Percentiles rank a stretch among this genome's conserved stretches.
These are phyloP conservation scores for Lepidopterella palustris DNA, from an alignment of 495 filamentous ascomycete species.

Conservation along the genomic window DNA sequence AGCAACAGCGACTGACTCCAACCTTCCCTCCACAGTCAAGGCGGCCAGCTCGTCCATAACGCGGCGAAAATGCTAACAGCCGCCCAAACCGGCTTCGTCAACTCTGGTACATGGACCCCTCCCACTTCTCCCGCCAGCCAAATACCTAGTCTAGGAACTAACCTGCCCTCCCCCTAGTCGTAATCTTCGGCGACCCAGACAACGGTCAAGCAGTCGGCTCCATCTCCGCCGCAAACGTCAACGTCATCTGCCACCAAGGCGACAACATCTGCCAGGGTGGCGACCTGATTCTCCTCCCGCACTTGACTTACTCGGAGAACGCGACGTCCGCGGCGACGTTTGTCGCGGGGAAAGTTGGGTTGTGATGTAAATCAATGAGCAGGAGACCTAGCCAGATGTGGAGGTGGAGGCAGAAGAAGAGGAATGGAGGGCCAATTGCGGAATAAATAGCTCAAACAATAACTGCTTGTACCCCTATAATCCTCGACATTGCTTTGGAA, in stretches of 20 bases:
- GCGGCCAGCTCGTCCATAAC: constrained; percentile 30
- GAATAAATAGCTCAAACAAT: no score
- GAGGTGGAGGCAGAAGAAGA: background rate
- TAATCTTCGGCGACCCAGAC: constrained; percentile 34
- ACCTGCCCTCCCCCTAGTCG: constrained; percentile 7
- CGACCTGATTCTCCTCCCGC: constrained; percentile 20
- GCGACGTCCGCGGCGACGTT: constrained; percentile 17
- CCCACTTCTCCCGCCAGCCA: no score
- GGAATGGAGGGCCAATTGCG: background rate
- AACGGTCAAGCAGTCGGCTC: constrained; percentile 25
- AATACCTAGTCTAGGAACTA: no score
- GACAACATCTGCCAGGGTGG: constrained; percentile 25
- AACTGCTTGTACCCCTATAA: no score
- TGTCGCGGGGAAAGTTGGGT: constrained; percentile 3
- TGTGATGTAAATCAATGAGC: background rate
- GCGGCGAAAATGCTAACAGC: constrained; percentile 24
- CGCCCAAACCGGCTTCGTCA: constrained; percentile 20
- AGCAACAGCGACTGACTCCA: background rate
- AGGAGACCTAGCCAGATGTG: background rate
- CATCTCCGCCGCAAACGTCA: constrained; percentile 23
- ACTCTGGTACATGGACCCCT: constrained; percentile 20
- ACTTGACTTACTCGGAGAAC: constrained; percentile 29
- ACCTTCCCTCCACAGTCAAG: constrained; percentile 14
- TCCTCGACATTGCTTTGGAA: no score
- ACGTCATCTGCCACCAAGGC: constrained; percentile 28